Conservation (phyloP, 2,329 filamentous ascomycete species). For the Alternaria ethzedia region DNA sequence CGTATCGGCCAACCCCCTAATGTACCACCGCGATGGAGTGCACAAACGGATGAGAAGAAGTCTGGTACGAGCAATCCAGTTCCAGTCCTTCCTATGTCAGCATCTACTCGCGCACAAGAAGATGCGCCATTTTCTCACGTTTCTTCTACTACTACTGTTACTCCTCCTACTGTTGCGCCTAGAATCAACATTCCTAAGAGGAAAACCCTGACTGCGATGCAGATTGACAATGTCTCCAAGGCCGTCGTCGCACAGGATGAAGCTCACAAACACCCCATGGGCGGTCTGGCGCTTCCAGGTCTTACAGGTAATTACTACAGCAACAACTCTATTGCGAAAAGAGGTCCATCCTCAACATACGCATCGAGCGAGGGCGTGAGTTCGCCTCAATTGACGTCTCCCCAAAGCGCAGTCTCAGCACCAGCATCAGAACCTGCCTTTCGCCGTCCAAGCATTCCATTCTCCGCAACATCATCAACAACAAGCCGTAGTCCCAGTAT, state of each 20-base stretch:
- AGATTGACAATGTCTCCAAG: slow-evolving; percentile 48
- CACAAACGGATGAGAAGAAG: slow-evolving; percentile 44
- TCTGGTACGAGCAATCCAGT: slow-evolving; percentile 45
- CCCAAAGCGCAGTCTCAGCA: slow-evolving; percentile 23
- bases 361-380: slow-evolving; percentile 19
- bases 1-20: slow-evolving; percentile 11
- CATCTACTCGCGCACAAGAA: slow-evolving; percentile 18
- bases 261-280: slow-evolving; percentile 18
- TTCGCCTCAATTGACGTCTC: slow-evolving; percentile 22
- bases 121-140: slow-evolving; percentile 10
- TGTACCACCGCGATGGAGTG: slow-evolving; percentile 24
- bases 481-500: slow-evolving; percentile 41
- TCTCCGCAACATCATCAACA: slow-evolving; percentile 25
- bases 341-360: slow-evolving; percentile 6
- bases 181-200: slow-evolving; percentile 51
- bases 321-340: slow-evolving; percentile 10
- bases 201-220: slow-evolving; percentile 53
- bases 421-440: slow-evolving; percentile 25
- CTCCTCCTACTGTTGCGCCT: slow-evolving; percentile 38
- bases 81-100: slow-evolving; percentile 22
- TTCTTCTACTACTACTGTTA: slow-evolving; percentile 7
- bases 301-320: slow-evolving; percentile 16
- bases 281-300: slow-evolving; percentile 28
- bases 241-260: slow-evolving; percentile 28
- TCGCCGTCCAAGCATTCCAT: slow-evolving; percentile 41